Percentiles rank a stretch among this genome's conserved stretches.
These are phyloP conservation scores for Gaeumannomyces sp. DNA, from an alignment of 2,329 filamentous ascomycete genomes.

Conservation along the genomic window DNA sequence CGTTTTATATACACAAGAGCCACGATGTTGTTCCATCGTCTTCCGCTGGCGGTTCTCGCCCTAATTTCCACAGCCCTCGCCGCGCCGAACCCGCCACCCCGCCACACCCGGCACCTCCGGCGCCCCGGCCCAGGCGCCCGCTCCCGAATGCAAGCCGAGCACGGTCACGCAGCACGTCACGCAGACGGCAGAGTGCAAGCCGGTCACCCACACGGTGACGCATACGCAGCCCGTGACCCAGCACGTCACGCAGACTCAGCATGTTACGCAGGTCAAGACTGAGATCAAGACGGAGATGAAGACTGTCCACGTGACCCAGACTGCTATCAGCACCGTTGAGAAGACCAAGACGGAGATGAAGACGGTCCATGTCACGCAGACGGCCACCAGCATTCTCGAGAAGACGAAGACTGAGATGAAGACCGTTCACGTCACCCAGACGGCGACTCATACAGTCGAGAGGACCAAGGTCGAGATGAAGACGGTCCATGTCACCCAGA, in stretches of 20 bases:
- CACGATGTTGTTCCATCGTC: neutral
- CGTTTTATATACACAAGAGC: no score
- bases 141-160: neutral
- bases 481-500: neutral
- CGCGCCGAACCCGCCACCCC: neutral
- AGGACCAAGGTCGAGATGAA: neutral
- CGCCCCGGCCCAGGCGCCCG: neutral
- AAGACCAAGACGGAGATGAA: conserved; percentile 1
- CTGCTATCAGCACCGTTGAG: neutral
- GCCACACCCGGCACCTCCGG: neutral
- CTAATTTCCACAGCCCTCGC: conserved; percentile 3
- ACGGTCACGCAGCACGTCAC: neutral
- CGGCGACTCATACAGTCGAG: neutral
- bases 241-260: conserved; percentile 1
- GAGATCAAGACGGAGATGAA: neutral
- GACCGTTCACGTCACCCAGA: neutral
- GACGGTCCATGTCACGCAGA: conserved; percentile 1
- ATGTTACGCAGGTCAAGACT: neutral
- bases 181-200: neutral
- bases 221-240: neutral
- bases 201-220: neutral
- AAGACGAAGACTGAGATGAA: neutral
- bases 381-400: no score
- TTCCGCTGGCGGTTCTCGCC: neutral
- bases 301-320: neutral